These are phyloP conservation scores for Aspergillus mulundensis DNA, from an alignment of 495 filamentous ascomycete genomes.

Conservation along the genomic window DNA sequence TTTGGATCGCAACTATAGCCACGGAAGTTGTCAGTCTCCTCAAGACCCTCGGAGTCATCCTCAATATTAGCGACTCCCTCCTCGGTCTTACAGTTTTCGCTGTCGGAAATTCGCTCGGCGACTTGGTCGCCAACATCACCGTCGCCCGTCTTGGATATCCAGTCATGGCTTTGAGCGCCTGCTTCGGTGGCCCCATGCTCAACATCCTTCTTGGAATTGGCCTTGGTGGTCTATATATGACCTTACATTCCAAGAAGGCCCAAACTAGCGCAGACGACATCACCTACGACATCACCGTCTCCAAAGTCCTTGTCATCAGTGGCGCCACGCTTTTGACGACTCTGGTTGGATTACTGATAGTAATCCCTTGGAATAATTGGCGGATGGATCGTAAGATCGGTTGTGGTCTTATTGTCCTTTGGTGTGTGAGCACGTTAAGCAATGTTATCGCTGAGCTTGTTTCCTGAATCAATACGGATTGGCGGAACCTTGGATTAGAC, in stretches of 20 bases:
- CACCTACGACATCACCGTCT: constrained; percentile 74
- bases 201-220: constrained; percentile 97
- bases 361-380: constrained; percentile 86
- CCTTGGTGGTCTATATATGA: constrained; percentile 81
- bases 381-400: constrained; percentile 82
- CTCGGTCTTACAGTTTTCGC: constrained; percentile 95
- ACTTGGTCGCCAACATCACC: constrained; percentile 92
- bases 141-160: constrained; percentile 90
- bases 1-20: constrained; percentile 95
- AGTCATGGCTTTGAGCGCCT: constrained; percentile 92
- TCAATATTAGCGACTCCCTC: constrained; percentile 93
- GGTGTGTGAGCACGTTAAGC: constrained; percentile 74
- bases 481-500: not conserved
- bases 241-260: constrained; percentile 38
- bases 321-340: constrained; percentile 77
- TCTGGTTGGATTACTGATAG: constrained; percentile 69
- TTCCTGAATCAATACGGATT: constrained; percentile 12
- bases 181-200: constrained; percentile 95
- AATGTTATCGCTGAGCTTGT: constrained; percentile 79
- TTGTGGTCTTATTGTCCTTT: constrained; percentile 75
- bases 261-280: constrained; percentile 35
- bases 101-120: constrained; percentile 91
- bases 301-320: constrained; percentile 76
- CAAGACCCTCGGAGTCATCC: constrained; percentile 88
- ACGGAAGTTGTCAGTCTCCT: constrained; percentile 94